Evolutionary conservation across 176 grass and related monocot genomes (phyloP).

Genomic region (Pontederia paniculata): DNA sequence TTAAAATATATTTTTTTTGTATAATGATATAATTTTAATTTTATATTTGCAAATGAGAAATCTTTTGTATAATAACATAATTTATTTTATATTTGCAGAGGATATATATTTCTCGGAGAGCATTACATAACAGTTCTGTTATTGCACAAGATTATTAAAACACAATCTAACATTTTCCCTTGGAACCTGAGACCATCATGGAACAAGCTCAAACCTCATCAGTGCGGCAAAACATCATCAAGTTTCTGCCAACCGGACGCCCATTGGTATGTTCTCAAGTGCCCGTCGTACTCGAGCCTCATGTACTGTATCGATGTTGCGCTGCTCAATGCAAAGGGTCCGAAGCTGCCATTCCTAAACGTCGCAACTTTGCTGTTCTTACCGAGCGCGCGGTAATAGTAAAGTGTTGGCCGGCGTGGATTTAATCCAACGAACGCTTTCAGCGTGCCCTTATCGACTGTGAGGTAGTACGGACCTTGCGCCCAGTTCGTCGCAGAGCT

Average conservation of each 20-base stretch:
- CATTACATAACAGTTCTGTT: too few relatives aligned
- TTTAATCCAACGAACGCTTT: too few relatives aligned
- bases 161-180: too few relatives aligned
- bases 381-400: constrained; percentile 16
- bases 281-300: constrained; percentile 31
- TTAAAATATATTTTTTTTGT: too few relatives aligned
- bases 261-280: constrained; percentile 26
- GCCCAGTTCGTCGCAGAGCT: constrained; percentile 18
- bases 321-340: constrained; percentile 17
- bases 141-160: too few relatives aligned
- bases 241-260: not conserved
- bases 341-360: constrained; percentile 43
- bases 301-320: constrained; percentile 38
- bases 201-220: constrained; percentile 26
- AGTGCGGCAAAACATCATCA: constrained; percentile 15
- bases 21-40: too few relatives aligned
- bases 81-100: too few relatives aligned
- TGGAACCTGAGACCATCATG: constrained; percentile 26
- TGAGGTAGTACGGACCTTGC: constrained; percentile 50
- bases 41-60: too few relatives aligned
- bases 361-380: constrained; percentile 21
- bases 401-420: too few relatives aligned
- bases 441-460: constrained; percentile 25
- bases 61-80: too few relatives aligned
- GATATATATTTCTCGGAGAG: too few relatives aligned